Evolutionary conservation across 2,329 filamentous ascomycete genomes (phyloP).

Genomic region (Talaromyces sp.): DNA sequence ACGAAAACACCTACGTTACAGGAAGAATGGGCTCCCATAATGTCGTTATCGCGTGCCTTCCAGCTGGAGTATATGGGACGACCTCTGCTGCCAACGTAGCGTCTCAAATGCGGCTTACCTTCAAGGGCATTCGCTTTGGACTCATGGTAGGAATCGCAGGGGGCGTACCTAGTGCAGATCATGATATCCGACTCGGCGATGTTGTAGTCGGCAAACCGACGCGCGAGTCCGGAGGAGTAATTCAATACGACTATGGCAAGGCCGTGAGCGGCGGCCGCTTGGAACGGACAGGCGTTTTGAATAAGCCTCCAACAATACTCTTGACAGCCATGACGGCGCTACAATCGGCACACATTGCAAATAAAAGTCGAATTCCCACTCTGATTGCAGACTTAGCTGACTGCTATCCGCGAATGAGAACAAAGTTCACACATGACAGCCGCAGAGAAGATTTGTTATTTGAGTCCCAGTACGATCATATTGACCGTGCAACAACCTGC

Average conservation of each 20-base stretch:
- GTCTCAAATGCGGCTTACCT: slow-evolving; percentile 22
- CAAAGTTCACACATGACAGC: neutral
- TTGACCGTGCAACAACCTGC: neutral
- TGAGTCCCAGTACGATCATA: neutral
- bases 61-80: neutral
- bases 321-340: slow-evolving; percentile 15
- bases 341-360: slow-evolving; percentile 15
- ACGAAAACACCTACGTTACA: slow-evolving; percentile 20
- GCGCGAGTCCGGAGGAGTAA: slow-evolving; percentile 22
- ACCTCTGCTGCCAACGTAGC: slow-evolving; percentile 22
- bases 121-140: slow-evolving; percentile 23
- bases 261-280: slow-evolving; percentile 8
- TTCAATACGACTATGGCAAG: slow-evolving; percentile 21
- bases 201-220: slow-evolving; percentile 27
- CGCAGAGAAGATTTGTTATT: neutral
- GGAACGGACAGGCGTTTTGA: slow-evolving; percentile 14
- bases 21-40: slow-evolving; percentile 22
- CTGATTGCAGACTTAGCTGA: neutral
- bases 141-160: slow-evolving; percentile 29
- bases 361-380: neutral
- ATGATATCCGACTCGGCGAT: slow-evolving; percentile 26
- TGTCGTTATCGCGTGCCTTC: slow-evolving; percentile 22
- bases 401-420: neutral
- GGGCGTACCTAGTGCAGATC: slow-evolving; percentile 22
- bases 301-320: slow-evolving; percentile 15